phyloP scores from a whole-genome alignment of 108 stramenopile genomes.

The Tribonema minus region DNA sequence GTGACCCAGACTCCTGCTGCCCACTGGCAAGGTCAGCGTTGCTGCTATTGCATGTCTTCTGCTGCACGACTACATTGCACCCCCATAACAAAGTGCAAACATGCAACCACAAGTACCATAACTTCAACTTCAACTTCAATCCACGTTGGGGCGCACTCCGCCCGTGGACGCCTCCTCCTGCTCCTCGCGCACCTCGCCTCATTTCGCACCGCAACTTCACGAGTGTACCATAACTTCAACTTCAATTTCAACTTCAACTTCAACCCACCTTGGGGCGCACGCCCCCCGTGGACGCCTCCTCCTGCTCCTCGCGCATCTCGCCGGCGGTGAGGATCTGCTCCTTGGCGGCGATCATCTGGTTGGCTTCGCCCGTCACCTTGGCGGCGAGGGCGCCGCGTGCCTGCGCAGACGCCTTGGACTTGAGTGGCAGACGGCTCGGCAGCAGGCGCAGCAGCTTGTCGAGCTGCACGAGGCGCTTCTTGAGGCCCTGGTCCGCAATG shows the following conservation, averaged over 20 bases:
- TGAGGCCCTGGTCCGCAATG: conserved; percentile 25
- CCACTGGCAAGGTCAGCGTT: too few species aligned
- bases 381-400: conserved; percentile 38
- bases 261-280: conserved; percentile 22
- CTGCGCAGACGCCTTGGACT: conserved; percentile 43
- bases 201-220: too few species aligned
- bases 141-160: conserved; percentile 27
- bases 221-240: conserved; percentile 17
- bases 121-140: too few species aligned
- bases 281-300: conserved; percentile 8
- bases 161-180: conserved; percentile 6
- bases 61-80: too few species aligned
- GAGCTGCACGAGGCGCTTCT: conserved; percentile 43
- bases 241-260: too few species aligned
- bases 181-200: conserved; percentile 23
- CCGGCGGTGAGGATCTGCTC: conserved; percentile 37
- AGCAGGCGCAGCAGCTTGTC: conserved; percentile 49
- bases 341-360: conserved; percentile 28
- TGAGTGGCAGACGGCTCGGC: conserved; percentile 22
- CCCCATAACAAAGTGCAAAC: too few species aligned
- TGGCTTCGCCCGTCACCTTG: conserved; percentile 35
- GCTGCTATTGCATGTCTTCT: too few species aligned
- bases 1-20: conserved; percentile 6
- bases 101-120: too few species aligned
- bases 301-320: conserved; percentile 18